phyloP scores from a whole-genome alignment of 768 basidiomycete species.

The Pulveroboletus sp. region DNA sequence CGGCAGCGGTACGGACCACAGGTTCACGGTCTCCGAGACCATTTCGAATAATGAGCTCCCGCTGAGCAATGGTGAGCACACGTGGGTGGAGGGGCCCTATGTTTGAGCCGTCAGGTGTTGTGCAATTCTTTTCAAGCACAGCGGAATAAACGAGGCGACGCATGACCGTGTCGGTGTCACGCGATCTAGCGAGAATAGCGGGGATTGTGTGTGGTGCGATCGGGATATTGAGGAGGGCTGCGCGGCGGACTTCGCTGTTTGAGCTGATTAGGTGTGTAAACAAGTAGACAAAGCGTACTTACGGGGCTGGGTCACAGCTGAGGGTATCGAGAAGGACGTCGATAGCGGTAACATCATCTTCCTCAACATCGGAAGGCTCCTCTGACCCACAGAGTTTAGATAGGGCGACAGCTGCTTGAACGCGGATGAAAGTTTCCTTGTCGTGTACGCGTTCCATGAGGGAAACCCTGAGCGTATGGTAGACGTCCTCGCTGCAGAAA shows the following conservation, averaged over 20 bases:
- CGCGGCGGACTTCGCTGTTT: conserved; percentile 81
- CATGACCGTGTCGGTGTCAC: conserved; percentile 73
- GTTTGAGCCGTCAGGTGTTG: conserved; percentile 25
- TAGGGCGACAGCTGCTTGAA: conserved; percentile 78
- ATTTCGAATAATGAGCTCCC: conserved; percentile 74
- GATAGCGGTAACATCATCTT: conserved; percentile 42
- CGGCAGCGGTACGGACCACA: conserved; percentile 68
- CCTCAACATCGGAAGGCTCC: conserved; percentile 53
- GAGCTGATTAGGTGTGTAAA: background rate
- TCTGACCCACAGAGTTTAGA: conserved; percentile 75
- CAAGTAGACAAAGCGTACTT: conserved; percentile 28
- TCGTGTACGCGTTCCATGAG: conserved; percentile 75
- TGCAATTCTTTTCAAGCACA: conserved; percentile 49
- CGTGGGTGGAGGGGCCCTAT: conserved; percentile 64
- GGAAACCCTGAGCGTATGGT: conserved; percentile 52
- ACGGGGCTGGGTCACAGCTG: conserved; percentile 74
- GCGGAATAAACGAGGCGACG: conserved; percentile 72
- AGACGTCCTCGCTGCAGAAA: conserved; percentile 68
- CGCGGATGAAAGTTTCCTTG: conserved; percentile 73
- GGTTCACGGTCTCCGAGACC: conserved; percentile 87
- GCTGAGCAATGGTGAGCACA: conserved; percentile 63
- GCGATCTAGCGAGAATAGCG: conserved; percentile 67
- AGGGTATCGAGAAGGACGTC: conserved; percentile 69
- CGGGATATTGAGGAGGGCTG: conserved; percentile 70
- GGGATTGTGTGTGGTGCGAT: conserved; percentile 54